Evolutionary conservation across 768 basidiomycete genomes (phyloP).

Genomic region (Serendipita vermifera): DNA sequence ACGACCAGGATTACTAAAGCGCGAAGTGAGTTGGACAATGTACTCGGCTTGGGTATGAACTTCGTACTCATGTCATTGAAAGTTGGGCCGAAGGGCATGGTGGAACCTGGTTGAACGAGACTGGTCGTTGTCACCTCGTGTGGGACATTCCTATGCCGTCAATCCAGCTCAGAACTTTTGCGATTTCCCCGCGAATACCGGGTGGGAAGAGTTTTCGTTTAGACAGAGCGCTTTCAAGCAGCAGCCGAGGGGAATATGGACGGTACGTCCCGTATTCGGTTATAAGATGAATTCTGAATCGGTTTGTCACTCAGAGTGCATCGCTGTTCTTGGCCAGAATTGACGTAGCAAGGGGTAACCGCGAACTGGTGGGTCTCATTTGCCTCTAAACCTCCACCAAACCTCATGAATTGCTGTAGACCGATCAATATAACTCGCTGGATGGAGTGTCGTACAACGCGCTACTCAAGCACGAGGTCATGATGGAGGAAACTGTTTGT

Average conservation of each 20-base stretch:
- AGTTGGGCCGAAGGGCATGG: conserved; percentile 2
- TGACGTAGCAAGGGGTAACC: not conserved
- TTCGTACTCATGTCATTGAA: no score
- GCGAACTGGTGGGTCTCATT: no score
- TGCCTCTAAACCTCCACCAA: no score
- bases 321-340: not conserved
- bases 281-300: no score
- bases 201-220: not conserved
- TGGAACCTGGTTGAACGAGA: conserved; percentile 2
- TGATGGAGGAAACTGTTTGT: not conserved
- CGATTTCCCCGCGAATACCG: not conserved
- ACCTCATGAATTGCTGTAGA: no score
- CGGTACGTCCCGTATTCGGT: not conserved
- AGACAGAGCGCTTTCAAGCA: not conserved
- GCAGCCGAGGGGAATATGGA: not conserved
- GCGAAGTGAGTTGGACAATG: conserved; percentile 3
- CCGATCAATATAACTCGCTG: not conserved
- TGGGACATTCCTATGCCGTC: not conserved
- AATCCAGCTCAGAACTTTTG: not conserved
- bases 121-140: not conserved
- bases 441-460: not conserved
- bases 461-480: not conserved
- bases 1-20: not conserved
- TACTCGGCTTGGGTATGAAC: no score
- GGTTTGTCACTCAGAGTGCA: not conserved